Base-by-base conservation (phyloP, 1,139 yeast genomes). In the Yamadazyma diospyri region DNA sequence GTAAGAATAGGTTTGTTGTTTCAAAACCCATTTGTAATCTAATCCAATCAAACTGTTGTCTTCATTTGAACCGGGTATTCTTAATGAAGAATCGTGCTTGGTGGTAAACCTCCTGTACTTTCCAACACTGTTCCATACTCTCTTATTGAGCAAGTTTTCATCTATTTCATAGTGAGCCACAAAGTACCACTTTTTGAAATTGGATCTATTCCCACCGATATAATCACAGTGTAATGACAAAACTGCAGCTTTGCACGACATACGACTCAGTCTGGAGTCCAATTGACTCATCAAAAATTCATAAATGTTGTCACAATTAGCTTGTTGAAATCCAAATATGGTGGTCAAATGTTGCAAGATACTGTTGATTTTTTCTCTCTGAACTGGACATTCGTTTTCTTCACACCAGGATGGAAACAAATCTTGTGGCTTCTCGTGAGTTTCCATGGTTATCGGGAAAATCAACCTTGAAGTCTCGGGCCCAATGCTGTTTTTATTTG, bases 111-210 rank as follows among this genome's bases (percentile, higher is more conserved):
- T 39, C 19, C 26, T 20, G 23, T 35, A 38, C 16, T 36, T 36
- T 8, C 36, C 30, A 23, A 38, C 43, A 4, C 27, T 23, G 4
- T 35, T 28, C 50, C 52, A 48, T 9, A 46, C 38, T 14, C 40
- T 41, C 8, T 33, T 13, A n/a, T 40, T 38, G 3, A 32, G 25
- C 6, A 47, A 20, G 13, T 37, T 37, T 34, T 46, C 46, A 35
- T 52, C 57, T 12, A 51, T 29, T 28, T 50, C 56, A 37, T 36
- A 48, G 16, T 57, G 60, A 6, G 65, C 61, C 13, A 61, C 56
- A 42, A 65, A 59, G 38, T 59, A 63, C 74, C 73, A 68, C 37
- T 60, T 64, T 36, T 59, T 57, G 40, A 56, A 68, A 42, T 68
- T 68, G 5, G 72, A 48, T 27, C 49, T 43, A 6, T 55, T 54